Base-by-base conservation (phyloP, 805 yeast genomes). In the Zygosaccharomyces bailii region DNA sequence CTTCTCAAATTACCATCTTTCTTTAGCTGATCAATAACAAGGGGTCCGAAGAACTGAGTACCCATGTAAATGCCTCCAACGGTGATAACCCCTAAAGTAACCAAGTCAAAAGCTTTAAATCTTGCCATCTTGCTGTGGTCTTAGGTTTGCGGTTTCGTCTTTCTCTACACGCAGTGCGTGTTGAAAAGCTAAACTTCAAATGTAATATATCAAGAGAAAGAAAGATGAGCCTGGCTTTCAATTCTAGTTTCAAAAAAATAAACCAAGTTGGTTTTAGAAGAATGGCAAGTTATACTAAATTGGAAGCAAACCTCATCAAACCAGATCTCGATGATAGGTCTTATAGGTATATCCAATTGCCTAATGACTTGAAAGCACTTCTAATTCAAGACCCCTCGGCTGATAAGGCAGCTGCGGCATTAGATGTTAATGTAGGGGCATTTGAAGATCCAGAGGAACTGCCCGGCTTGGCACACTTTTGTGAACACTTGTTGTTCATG, bases 401-500 rank as follows among this genome's bases (percentile, higher is more conserved):
- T 1, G 91, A 84, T 60, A 82, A 82, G 57, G 70, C 90, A 0
- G 90, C 89, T 0, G 93, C 91, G 2, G 78, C 93, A 0, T 63
- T 86, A 45, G 93, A 85, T 57, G 91, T 86, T 9, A 76, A 83
- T 53, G 84, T 83, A 16, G 95, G 95, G 8, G 73, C 91, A 2
- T 82, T 82, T 60, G 76, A 80, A 45, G 95, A 86, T 59, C 82
- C 80, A 19, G 71, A 74, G 42, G 62, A 69, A 9, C 58, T 84
- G 21, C 81, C 86, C 3, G 95, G 95, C 2, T 67, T 86, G 46
- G 95, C 95, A 5, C 95, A 86, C 67, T 85, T 85, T 59, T 78
- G 82, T 59, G 84, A 79, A 55, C 84, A 85, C 63, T 70, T 85
- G 48, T 66, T 85, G 44, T 85, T 85, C 61, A 82, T 85, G 89